Evolutionary conservation across 768 basidiomycete genomes (phyloP), one percentile per base, ranked within the genome.

Genomic region (Tylopilus sp.): DNA sequence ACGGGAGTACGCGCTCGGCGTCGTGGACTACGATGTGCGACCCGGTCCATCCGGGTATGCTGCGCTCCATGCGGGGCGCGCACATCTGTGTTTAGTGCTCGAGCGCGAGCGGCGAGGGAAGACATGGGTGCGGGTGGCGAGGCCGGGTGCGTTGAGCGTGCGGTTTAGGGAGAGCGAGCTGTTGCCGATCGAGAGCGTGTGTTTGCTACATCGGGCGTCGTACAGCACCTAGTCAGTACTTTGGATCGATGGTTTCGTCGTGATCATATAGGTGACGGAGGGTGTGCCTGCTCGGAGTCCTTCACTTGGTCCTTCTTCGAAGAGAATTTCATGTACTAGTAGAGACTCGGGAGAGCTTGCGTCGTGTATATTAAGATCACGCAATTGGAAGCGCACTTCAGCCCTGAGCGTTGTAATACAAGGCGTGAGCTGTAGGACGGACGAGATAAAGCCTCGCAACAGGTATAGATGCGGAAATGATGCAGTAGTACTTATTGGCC

Each of bases 101-200:
- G 60, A 64, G 23, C 53, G 62, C 15, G 62, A 58, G 15, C 50
- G 57, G 17, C 55, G 53, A 7, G 57, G 60, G 21, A 47, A 44
- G 33, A 60, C 59, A 0, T 65, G 62, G 59, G 44, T 57, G 22
- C 59, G 63, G n/a, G 48, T 64, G 22, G 43, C 44, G 21, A 46
- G 53, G 43, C 63, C 63, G 4, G 62, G 62, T 20, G 60, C 52
- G 23, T 13, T 64, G 10, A 57, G 50, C 10, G 40, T 64, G 38
- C 52, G 57, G 30, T 65, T 64, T 33, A 62, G 60, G 53, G 62
- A 64, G 43, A 53, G 55, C 40, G 57, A 65, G 45, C 18, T 65
- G 18, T 33, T 62, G 7, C 55, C 46, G 8, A 33, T 65, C 39
- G 62, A 64, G 40, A 26, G 22, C 4, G 57, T 62, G 10, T 65